Conservation (phyloP, 108 stramenopile genomes). For the Nannochloropsis salina region DNA sequence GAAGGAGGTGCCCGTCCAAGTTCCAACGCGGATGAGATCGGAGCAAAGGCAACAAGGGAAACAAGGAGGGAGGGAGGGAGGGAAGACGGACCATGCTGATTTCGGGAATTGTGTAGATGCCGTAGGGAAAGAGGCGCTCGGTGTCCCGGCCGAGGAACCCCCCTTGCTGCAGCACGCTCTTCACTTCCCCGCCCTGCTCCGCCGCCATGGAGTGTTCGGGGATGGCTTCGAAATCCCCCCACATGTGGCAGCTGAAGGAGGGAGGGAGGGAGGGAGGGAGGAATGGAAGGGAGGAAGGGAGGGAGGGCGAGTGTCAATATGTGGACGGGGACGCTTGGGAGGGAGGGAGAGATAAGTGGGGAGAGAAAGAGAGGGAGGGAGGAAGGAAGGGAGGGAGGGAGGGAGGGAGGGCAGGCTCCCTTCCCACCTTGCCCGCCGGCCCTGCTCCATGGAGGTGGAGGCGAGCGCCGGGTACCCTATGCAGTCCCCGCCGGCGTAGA, state of each 20-base stretch:
- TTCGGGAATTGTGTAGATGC: slow-evolving; percentile 51
- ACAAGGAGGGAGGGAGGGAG: neutral
- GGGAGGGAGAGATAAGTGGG: too few species aligned
- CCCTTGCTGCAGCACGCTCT: neutral
- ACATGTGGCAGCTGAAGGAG: slow-evolving; percentile 36
- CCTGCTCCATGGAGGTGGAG: slow-evolving; percentile 52
- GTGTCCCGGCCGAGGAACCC: slow-evolving; percentile 33
- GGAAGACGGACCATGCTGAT: slow-evolving; percentile 31
- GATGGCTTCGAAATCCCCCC: slow-evolving; percentile 21
- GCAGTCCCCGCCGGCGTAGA: slow-evolving; percentile 48
- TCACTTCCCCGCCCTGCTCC: neutral
- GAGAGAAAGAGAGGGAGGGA: neutral
- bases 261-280: neutral
- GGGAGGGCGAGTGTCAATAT: neutral
- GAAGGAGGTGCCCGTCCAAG: too few species aligned
- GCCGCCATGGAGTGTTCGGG: neutral
- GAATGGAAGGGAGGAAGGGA: neutral
- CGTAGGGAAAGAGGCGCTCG: slow-evolving; percentile 49
- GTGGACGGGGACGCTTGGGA: neutral
- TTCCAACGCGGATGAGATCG: too few species aligned
- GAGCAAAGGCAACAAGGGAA: too few species aligned
- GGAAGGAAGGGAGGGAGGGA: neutral
- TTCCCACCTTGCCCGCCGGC: slow-evolving; percentile 28
- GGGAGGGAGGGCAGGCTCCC: too few species aligned
- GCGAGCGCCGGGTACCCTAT: slow-evolving; percentile 53